Percentiles rank a stretch among this genome's conserved stretches.
phyloP scores from a whole-genome alignment of 2,329 filamentous ascomycete species.

The Fusarium devonianum region DNA sequence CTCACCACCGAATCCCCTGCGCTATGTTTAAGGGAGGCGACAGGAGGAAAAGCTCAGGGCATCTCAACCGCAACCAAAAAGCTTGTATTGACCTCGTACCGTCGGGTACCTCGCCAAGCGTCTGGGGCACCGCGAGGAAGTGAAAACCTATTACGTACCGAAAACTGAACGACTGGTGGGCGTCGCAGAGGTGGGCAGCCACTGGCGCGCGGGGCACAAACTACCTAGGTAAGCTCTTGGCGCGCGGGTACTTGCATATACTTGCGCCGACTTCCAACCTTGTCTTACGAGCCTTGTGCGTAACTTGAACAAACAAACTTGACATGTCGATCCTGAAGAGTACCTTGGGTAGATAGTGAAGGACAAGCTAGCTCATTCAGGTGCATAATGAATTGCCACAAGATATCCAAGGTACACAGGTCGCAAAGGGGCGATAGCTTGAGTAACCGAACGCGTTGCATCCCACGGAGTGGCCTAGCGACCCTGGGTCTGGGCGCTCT shows the following conservation, averaged over 20 bases:
- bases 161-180: conserved; percentile 23
- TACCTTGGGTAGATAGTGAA: too few species aligned
- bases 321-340: too few species aligned
- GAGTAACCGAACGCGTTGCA: too few species aligned
- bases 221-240: conserved; percentile 15
- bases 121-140: conserved; percentile 35
- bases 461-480: conserved; percentile 3
- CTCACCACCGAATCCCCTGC: neutral
- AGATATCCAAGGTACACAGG: too few species aligned
- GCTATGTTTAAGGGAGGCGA: neutral
- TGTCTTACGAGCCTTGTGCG: conserved; percentile 22
- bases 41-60: too few species aligned
- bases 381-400: too few species aligned
- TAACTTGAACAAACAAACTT: neutral
- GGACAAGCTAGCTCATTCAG: too few species aligned
- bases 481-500: neutral
- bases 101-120: conserved; percentile 30
- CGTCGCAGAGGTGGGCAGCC: conserved; percentile 6
- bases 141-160: conserved; percentile 32
- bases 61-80: too few species aligned
- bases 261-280: conserved; percentile 22
- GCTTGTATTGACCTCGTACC: conserved; percentile 33
- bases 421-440: neutral
- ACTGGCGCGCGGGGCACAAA: conserved; percentile 24
- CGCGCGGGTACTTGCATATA: conserved; percentile 28